Evolutionary conservation across 306 rosid genomes (phyloP), one percentile per base, ranked within the genome.

Genomic region (Gynostemma pentaphyllum): DNA sequence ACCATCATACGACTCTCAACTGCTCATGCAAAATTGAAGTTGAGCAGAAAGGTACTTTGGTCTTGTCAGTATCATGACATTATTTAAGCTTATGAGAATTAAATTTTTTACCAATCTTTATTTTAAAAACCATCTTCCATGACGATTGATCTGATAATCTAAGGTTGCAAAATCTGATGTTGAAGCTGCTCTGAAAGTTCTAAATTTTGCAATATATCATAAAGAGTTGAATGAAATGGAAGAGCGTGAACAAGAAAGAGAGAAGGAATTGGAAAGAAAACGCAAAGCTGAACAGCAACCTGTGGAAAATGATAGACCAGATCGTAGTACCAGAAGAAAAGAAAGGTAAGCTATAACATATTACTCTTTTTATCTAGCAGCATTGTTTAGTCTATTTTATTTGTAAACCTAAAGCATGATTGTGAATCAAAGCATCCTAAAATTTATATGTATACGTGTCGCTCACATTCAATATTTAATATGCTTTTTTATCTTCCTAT

Each of bases 1-100:
- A 92, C 99, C 66, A 88, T 92, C 13, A 92, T 92, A 47, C 92
- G 97, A 50, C 96, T 92, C 74, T 88, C 99, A 74, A 92, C 99
- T 66, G 99, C 95, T 44, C 99, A 86, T 84, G 99, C 96, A 41
- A 92, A 92, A 78, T 76, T 92, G 76, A 92, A 84, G 78, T 76
- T 92, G 83, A 86, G 94, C 80, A 74, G 87, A 73, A 75, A 79
- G 95, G 98, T 92, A 72, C 26, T 22, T 54, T 29, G 40, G 30
- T 64, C 52, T 70, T 45, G 22, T 15, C 48, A 42, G 34, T 62
- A n/a, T 64, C 51, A 26, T 42, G 28, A 22, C 13, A 62, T 37
- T 44, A 48, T 60, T 27, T 71, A n/a, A n/a, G 16, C 12, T 65
- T 36, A 12, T n/a, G 18, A 42, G 19, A 37, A 5, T 51, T n/a